phyloP scores from a whole-genome alignment of 179 eudicot species.

The Monotropa hypopitys region DNA sequence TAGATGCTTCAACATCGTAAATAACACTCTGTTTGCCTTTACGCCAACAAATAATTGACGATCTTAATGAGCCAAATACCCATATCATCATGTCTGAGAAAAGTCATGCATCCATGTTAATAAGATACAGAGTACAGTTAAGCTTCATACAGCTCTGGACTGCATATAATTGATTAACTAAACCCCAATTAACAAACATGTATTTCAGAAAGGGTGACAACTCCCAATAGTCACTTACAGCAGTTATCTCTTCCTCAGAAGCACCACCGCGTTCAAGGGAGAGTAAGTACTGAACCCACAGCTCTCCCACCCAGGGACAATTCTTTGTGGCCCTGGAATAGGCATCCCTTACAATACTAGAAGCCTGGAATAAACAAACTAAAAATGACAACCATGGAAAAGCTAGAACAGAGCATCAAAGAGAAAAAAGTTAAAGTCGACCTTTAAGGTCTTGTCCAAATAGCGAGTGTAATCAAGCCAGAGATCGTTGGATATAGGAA shows the following conservation, averaged over 20 bases:
- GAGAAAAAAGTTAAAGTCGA: conserved; percentile 9
- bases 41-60: not conserved
- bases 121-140: not conserved
- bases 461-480: conserved; percentile 86
- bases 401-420: not conserved
- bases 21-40: not conserved
- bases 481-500: conserved; percentile 63
- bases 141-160: not conserved
- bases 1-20: not conserved
- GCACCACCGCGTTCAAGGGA: conserved; percentile 68
- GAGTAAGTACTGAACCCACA: conserved; percentile 80
- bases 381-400: conserved; percentile 8
- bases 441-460: conserved; percentile 83
- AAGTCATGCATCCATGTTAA: not conserved
- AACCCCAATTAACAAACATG: not conserved
- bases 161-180: not conserved
- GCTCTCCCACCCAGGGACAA: conserved; percentile 90
- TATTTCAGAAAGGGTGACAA: not conserved
- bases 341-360: conserved; percentile 39
- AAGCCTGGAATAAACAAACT: conserved; percentile 36
- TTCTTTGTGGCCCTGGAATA: conserved; percentile 68
- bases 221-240: conserved; percentile 42
- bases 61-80: not conserved
- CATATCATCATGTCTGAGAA: not conserved
- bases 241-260: conserved; percentile 63